A percentile compares a stretch with the other conserved stretches of the same genome.
phyloP scores from a whole-genome alignment of 169 alveolate genomes.

The Cystoisospora suis region DNA sequence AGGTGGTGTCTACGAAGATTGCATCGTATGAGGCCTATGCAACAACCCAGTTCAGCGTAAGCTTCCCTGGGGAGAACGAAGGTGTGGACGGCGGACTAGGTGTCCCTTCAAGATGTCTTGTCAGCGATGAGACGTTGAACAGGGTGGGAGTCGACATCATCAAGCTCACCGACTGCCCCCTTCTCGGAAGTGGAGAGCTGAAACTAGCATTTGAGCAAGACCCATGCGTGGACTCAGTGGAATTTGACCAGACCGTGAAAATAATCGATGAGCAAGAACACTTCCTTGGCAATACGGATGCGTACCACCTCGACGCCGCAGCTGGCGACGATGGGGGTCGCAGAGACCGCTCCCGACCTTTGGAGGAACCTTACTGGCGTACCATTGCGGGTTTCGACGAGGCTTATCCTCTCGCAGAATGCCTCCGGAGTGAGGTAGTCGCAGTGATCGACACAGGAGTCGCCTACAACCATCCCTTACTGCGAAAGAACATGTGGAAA shows the following conservation, averaged over 20 bases:
- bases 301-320: no score
- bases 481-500: constrained; percentile 77
- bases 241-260: neutral
- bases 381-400: neutral
- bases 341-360: neutral
- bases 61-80: neutral
- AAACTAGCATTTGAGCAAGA: constrained; percentile 30
- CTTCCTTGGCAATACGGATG: no score
- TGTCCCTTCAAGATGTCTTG: neutral
- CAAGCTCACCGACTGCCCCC: constrained; percentile 7
- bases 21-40: constrained; percentile 33
- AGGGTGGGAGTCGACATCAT: constrained; percentile 22
- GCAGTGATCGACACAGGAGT: constrained; percentile 89
- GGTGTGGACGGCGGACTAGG: neutral
- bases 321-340: neutral
- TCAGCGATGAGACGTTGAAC: constrained; percentile 32
- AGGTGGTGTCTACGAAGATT: neutral
- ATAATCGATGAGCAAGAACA: neutral
- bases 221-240: constrained; percentile 33
- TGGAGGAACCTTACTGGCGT: constrained; percentile 20
- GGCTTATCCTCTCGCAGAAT: neutral
- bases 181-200: neutral
- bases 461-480: constrained; percentile 82
- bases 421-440: constrained; percentile 58
- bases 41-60: neutral